Percentiles rank a stretch among this genome's conserved stretches.
Conservation (phyloP, 306 rosid species). For the Acmispon strigosus region DNA sequence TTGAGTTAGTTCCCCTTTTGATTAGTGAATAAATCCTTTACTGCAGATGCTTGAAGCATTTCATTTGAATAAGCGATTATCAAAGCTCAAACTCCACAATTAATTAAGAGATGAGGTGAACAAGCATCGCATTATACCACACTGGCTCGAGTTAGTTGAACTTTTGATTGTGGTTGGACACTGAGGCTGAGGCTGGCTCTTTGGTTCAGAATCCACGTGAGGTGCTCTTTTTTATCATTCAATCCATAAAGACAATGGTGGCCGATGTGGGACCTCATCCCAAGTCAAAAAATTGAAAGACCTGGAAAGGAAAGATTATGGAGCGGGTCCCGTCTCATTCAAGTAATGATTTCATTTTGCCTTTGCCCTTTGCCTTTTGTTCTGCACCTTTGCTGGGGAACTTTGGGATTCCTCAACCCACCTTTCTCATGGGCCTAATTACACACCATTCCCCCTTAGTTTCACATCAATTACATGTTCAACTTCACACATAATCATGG, state of each 20-base stretch:
- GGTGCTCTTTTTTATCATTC: conserved; percentile 98
- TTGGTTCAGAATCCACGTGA: conserved; percentile 99
- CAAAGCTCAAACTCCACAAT: too few species aligned
- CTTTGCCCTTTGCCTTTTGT: conserved; percentile 64
- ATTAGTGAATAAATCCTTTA: too few species aligned
- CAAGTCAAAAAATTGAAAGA: conserved; percentile 80
- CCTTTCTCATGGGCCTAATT: background rate
- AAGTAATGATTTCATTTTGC: conserved; percentile 68
- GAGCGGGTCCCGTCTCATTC: conserved; percentile 65
- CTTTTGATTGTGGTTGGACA: conserved; percentile 85
- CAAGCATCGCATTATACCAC: too few species aligned
- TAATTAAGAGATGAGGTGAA: too few species aligned
- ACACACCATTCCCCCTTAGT: too few species aligned
- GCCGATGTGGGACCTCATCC: conserved; percentile 72
- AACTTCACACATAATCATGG: background rate
- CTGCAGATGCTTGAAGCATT: too few species aligned
- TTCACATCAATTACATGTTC: too few species aligned
- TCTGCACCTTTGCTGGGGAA: conserved; percentile 48
- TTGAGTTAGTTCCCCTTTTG: too few species aligned
- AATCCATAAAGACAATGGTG: conserved; percentile 93
- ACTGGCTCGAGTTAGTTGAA: background rate
- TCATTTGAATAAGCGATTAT: too few species aligned
- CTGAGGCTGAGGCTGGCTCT: conserved; percentile 25
- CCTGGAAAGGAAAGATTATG: conserved; percentile 67
- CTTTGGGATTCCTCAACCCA: conserved; percentile 54